These are phyloP conservation scores for Agaricus blazei DNA, from an alignment of 768 basidiomycete species.

Conservation along the genomic window DNA sequence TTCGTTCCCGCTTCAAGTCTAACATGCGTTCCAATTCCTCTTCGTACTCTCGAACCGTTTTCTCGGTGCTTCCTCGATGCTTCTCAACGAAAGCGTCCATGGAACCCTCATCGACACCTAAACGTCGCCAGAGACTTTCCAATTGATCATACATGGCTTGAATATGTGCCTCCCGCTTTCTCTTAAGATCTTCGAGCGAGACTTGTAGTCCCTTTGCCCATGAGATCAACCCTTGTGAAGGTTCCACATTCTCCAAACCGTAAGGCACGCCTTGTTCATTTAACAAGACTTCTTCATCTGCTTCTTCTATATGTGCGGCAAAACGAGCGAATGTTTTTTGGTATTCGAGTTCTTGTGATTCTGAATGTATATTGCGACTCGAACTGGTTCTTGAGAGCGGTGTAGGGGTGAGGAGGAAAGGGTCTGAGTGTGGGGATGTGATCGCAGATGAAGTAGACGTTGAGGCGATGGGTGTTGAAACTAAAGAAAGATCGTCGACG, in stretches of 20 bases:
- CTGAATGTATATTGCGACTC: conserved; percentile 27
- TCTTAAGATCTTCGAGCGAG: conserved; percentile 69
- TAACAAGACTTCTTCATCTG: conserved; percentile 42
- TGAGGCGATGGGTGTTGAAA: conserved; percentile 17
- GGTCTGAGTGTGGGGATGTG: conserved; percentile 34
- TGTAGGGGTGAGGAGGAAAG: conserved; percentile 48
- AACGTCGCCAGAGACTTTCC: conserved; percentile 82
- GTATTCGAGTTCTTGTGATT: conserved; percentile 39
- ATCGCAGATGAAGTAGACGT: conserved; percentile 30
- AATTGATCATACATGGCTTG: conserved; percentile 93
- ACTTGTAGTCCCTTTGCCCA: conserved; percentile 60
- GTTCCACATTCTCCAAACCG: conserved; percentile 74
- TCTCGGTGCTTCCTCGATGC: conserved; percentile 77
- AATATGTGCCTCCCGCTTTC: conserved; percentile 73
- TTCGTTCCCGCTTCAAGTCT: conserved; percentile 80
- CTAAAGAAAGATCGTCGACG: conserved; percentile 37
- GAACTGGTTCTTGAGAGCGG: conserved; percentile 36
- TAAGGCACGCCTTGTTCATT: conserved; percentile 31
- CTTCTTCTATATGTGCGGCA: conserved; percentile 56
- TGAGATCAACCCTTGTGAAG: conserved; percentile 64
- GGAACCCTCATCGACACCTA: conserved; percentile 73
- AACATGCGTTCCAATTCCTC: conserved; percentile 88
- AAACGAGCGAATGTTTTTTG: conserved; percentile 59
- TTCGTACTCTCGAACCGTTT: conserved; percentile 77
- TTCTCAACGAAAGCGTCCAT: conserved; percentile 93